Evolutionary conservation across 2,329 filamentous ascomycete genomes (phyloP).

Genomic region (Fusarium foetens): DNA sequence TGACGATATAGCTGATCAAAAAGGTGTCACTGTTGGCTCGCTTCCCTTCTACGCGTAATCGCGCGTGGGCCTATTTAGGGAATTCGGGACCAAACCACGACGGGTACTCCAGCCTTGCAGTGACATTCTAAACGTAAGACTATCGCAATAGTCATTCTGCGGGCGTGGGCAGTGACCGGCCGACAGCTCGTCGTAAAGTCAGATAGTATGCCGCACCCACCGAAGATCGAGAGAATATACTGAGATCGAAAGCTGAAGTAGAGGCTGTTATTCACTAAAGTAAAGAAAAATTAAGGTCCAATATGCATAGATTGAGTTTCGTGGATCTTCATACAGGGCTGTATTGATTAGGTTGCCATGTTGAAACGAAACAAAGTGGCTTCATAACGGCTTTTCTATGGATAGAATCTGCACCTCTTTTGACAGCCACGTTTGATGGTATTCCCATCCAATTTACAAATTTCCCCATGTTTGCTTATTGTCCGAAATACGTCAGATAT

Average conservation of each 20-base stretch:
- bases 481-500: constrained; percentile 1
- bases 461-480: background rate
- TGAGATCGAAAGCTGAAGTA: background rate
- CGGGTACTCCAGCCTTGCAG: background rate
- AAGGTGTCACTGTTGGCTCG: background rate
- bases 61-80: background rate
- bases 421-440: background rate
- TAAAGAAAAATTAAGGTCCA: background rate
- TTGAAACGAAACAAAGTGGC: constrained; percentile 1
- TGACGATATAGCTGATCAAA: background rate
- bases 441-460: constrained; percentile 1
- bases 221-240: background rate
- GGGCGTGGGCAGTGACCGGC: background rate
- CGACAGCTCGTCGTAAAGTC: background rate
- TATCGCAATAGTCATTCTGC: background rate
- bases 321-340: background rate
- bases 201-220: background rate
- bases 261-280: background rate
- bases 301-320: background rate
- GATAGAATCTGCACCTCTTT: background rate
- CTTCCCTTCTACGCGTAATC: background rate
- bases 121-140: background rate
- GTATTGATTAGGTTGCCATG: background rate
- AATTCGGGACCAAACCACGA: background rate
- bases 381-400: background rate